phyloP scores from a whole-genome alignment of 202 grass and related monocot species.

The Carex arenaria region DNA sequence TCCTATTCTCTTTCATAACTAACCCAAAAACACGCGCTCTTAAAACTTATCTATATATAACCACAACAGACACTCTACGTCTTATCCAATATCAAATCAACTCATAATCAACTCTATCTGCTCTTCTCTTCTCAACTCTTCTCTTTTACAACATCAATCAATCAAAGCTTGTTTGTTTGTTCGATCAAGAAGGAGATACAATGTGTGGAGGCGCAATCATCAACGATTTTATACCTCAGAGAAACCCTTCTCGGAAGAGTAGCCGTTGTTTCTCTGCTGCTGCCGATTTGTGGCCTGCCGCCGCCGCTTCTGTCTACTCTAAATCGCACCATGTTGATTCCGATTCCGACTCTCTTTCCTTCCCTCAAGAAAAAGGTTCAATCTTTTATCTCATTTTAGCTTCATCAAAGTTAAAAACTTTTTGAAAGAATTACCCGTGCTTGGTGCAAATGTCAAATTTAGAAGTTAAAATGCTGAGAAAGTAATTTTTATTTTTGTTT shows the following conservation, averaged over 20 bases:
- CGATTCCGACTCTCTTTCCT: neutral
- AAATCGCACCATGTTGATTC: neutral
- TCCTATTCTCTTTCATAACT: no score
- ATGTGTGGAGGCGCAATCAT: slow-evolving; percentile 91
- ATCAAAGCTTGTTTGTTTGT: neutral
- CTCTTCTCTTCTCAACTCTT: no score
- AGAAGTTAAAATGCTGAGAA: neutral
- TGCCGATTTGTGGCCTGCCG: slow-evolving; percentile 45
- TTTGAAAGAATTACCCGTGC: no score
- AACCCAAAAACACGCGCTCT: no score
- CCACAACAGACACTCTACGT: no score
- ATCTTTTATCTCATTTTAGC: neutral
- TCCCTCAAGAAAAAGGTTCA: slow-evolving; percentile 32
- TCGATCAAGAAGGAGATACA: neutral
- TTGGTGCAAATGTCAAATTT: no score
- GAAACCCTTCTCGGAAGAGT: neutral
- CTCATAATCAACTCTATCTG: no score
- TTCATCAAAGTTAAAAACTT: no score
- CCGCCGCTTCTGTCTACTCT: neutral
- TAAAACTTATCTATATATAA: no score
- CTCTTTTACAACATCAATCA: no score
- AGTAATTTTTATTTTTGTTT: neutral
- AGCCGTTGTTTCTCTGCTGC: slow-evolving; percentile 10
- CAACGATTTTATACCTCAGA: slow-evolving; percentile 53
- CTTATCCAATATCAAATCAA: no score